Percentiles rank a stretch among this genome's conserved stretches.
phyloP scores from a whole-genome alignment of 2,329 filamentous ascomycete genomes.

The Arachnomyces sp. region DNA sequence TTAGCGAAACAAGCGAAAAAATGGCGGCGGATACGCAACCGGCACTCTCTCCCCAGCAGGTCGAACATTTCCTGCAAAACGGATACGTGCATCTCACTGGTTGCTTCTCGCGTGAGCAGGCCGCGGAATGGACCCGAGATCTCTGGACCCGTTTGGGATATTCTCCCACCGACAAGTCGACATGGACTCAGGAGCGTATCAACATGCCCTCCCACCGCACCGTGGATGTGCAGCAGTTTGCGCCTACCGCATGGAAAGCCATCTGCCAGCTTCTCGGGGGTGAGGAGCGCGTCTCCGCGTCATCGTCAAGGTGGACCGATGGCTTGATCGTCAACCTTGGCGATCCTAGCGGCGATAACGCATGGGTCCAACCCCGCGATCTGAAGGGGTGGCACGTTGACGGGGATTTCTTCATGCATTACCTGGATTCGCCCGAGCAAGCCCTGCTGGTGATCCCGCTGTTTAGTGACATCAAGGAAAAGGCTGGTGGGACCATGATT shows the following conservation, averaged over 20 bases:
- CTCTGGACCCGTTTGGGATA: conserved; percentile 60
- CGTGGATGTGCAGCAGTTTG: conserved; percentile 48
- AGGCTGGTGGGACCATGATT: conserved; percentile 57
- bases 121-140: conserved; percentile 39
- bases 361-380: conserved; percentile 43
- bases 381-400: conserved; percentile 59
- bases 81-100: conserved; percentile 47
- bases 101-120: conserved; percentile 45
- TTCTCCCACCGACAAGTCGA: conserved; percentile 54
- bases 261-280: conserved; percentile 60
- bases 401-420: conserved; percentile 65
- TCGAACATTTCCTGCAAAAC: conserved; percentile 47
- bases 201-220: conserved; percentile 57
- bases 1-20: not conserved
- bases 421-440: conserved; percentile 62
- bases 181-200: conserved; percentile 54
- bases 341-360: conserved; percentile 44
- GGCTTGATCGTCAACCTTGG: conserved; percentile 63
- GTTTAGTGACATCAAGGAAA: conserved; percentile 53
- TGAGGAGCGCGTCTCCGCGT: conserved; percentile 44
- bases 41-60: conserved; percentile 37
- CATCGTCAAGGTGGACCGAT: conserved; percentile 55
- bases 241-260: conserved; percentile 57
- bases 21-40: no score
- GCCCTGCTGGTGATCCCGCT: conserved; percentile 59